phyloP scores from a whole-genome alignment of 768 basidiomycete genomes.

The Baorangia bicolor region DNA sequence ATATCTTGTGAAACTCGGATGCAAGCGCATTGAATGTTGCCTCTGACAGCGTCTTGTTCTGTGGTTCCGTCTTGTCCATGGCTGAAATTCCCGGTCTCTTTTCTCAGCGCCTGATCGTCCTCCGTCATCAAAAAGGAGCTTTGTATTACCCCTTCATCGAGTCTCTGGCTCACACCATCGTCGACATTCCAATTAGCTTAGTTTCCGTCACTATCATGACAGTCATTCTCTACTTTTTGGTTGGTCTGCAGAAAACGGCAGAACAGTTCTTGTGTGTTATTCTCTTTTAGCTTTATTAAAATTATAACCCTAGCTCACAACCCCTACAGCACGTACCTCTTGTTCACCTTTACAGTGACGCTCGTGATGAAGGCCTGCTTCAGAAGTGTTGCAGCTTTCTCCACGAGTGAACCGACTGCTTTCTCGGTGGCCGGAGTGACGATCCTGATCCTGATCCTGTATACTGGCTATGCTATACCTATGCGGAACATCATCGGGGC shows the following conservation, averaged over 20 bases:
- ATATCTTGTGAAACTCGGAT: background rate
- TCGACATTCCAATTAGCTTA: slow-evolving; percentile 44
- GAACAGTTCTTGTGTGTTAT: slow-evolving; percentile 21
- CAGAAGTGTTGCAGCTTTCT: slow-evolving; percentile 58
- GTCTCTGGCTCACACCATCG: slow-evolving; percentile 41
- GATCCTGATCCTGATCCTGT: slow-evolving; percentile 41
- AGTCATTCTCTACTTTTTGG: slow-evolving; percentile 19
- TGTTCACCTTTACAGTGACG: slow-evolving; percentile 52
- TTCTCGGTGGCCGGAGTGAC: slow-evolving; percentile 31
- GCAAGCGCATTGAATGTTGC: background rate
- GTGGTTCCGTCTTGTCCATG: slow-evolving; percentile 51
- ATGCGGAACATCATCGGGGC: slow-evolving; percentile 1
- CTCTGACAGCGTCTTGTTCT: slow-evolving; percentile 45
- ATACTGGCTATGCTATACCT: slow-evolving; percentile 42
- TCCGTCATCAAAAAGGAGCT: slow-evolving; percentile 42
- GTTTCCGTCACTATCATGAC: slow-evolving; percentile 13
- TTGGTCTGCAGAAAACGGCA: slow-evolving; percentile 17
- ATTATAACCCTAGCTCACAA: slow-evolving; percentile 34
- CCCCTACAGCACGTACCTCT: slow-evolving; percentile 51
- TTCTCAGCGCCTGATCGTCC: slow-evolving; percentile 42
- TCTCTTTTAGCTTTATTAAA: background rate
- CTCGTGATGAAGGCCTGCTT: slow-evolving; percentile 76
- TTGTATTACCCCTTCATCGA: slow-evolving; percentile 52
- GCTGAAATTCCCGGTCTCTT: slow-evolving; percentile 51
- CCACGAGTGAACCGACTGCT: slow-evolving; percentile 53